These are phyloP conservation scores for Scheffersomyces cryptocercus DNA, from an alignment of 1,139 yeast species.

Conservation along the genomic window DNA sequence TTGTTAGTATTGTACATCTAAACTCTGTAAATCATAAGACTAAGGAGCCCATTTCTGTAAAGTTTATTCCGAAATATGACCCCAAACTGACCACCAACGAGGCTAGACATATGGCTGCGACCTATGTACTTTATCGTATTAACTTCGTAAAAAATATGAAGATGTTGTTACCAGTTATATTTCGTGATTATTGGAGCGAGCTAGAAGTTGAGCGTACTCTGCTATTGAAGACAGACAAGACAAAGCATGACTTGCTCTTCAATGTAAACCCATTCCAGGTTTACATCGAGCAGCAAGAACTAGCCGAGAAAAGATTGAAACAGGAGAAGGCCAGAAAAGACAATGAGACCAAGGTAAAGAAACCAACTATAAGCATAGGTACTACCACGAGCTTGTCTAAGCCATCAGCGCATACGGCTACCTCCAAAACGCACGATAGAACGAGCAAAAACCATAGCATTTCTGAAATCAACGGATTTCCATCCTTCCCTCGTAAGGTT, in stretches of 20 bases:
- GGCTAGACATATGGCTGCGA: conserved; percentile 89
- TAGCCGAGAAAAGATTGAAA: conserved; percentile 40
- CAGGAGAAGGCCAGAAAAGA: conserved; percentile 42
- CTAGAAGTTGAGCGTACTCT: conserved; percentile 60
- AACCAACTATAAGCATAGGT: conserved; percentile 44
- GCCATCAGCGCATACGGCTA: background rate
- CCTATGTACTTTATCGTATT: conserved; percentile 78
- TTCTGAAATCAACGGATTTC: conserved; percentile 5
- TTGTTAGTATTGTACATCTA: conserved; percentile 59
- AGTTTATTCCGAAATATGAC: conserved; percentile 64
- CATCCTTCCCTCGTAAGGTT: conserved; percentile 55
- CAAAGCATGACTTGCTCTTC: conserved; percentile 53
- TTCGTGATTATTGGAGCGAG: conserved; percentile 74
- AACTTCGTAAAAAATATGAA: conserved; percentile 81
- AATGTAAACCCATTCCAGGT: conserved; percentile 73
- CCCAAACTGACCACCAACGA: conserved; percentile 82
- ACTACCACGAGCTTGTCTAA: background rate
- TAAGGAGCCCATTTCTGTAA: conserved; percentile 59
- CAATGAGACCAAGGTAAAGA: conserved; percentile 38
- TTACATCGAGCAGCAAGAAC: conserved; percentile 53
- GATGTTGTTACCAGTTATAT: conserved; percentile 84
- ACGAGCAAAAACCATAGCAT: background rate
- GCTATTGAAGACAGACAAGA: conserved; percentile 44
- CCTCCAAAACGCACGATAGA: background rate
- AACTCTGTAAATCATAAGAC: conserved; percentile 83